Percentiles rank a stretch among this genome's conserved stretches.
These are phyloP conservation scores for Sphagnurus paluster DNA, from an alignment of 1,284 basidiomycete species.

Conservation along the genomic window DNA sequence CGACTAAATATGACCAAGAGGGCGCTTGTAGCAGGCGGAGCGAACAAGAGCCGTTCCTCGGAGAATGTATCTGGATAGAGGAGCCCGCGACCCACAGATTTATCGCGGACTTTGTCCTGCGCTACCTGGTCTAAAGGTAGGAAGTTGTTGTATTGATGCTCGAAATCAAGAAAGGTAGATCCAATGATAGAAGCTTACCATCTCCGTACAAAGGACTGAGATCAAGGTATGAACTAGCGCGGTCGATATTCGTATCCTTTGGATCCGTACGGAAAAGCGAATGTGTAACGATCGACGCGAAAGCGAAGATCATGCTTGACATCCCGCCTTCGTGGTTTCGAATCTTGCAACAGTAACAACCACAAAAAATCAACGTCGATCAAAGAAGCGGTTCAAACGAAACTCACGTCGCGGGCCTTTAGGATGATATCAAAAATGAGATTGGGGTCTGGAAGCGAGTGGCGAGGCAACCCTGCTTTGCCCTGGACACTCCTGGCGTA, in stretches of 20 bases:
- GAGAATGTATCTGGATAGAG: constrained; percentile 43
- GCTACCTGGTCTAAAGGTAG: constrained; percentile 29
- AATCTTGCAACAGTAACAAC: constrained; percentile 18
- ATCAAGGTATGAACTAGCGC: constrained; percentile 60
- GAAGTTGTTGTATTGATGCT: background rate
- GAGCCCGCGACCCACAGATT: constrained; percentile 39
- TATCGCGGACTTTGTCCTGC: constrained; percentile 41
- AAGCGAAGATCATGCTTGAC: constrained; percentile 50
- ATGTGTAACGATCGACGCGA: constrained; percentile 46
- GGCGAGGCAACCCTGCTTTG: constrained; percentile 29
- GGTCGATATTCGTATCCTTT: constrained; percentile 44
- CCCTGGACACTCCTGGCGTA: constrained; percentile 50
- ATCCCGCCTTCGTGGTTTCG: constrained; percentile 45
- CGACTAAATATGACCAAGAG: constrained; percentile 51
- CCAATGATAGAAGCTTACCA: constrained; percentile 25
- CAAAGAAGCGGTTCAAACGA: background rate
- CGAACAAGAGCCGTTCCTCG: constrained; percentile 48
- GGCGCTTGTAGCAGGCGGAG: constrained; percentile 50
- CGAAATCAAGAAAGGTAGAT: background rate
- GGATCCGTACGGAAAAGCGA: constrained; percentile 44
- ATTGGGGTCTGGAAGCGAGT: constrained; percentile 46
- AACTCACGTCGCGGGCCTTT: constrained; percentile 27
- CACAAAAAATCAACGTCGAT: background rate
- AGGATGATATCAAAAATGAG: constrained; percentile 51
- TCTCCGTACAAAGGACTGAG: constrained; percentile 46